A percentile compares a stretch with the other conserved stretches of the same genome.
Conservation (phyloP, 169 alveolate genomes). For the Blepharisma undulans region DNA sequence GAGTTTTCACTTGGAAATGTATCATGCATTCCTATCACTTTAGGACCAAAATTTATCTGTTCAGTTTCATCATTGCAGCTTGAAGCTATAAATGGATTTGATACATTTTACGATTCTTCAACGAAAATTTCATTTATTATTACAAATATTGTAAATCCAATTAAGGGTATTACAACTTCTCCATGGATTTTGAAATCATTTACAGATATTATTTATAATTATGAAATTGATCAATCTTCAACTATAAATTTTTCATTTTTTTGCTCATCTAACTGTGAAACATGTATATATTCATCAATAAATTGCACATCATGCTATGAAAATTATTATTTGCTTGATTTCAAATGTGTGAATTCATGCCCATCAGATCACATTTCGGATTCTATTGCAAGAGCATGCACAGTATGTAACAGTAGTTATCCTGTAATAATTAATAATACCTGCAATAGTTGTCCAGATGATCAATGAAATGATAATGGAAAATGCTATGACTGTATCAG, state of each 20-base stretch:
- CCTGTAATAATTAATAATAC: not conserved
- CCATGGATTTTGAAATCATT: not conserved
- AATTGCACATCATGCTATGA: slow-evolving; percentile 7
- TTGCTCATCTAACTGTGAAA: slow-evolving; percentile 3
- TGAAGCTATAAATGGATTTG: not conserved
- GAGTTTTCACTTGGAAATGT: slow-evolving; percentile 7
- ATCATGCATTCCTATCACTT: not conserved
- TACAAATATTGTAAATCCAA: not conserved
- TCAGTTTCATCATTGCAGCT: not conserved
- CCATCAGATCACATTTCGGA: not conserved
- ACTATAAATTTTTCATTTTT: not conserved
- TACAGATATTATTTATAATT: slow-evolving; percentile 21
- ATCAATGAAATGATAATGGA: not conserved
- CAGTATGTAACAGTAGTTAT: not conserved
- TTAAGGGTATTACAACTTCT: not conserved
- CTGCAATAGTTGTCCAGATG: not conserved
- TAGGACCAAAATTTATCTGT: not conserved
- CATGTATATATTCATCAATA: not conserved
- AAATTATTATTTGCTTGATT: not conserved
- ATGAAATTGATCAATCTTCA: not conserved
- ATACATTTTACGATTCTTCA: not conserved
- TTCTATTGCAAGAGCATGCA: not conserved
- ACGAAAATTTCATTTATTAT: not conserved
- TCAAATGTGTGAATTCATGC: not conserved
- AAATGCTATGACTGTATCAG: not conserved